phyloP scores from a whole-genome alignment of 805 yeast genomes.

The Saccharomycopsis sp. region DNA sequence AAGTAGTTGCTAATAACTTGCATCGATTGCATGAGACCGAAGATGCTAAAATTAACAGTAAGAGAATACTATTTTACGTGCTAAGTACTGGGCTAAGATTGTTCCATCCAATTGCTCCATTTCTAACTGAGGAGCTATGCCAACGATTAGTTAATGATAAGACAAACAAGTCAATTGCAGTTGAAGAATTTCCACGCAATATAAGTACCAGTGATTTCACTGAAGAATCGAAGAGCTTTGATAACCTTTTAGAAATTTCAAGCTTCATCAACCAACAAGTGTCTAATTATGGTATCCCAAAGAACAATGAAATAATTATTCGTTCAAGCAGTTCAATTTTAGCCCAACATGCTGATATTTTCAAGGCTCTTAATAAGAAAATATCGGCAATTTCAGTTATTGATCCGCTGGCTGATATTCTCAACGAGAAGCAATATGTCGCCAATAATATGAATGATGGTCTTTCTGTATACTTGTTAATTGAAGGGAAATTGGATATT shows the following conservation, averaged over 20 bases:
- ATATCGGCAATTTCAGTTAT: slow-evolving; percentile 1
- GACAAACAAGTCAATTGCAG: slow-evolving; percentile 51
- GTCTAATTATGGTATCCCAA: slow-evolving; percentile 79
- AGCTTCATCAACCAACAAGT: slow-evolving; percentile 86
- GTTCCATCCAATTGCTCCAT: slow-evolving; percentile 98
- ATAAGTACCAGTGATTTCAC: not conserved
- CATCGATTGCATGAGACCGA: slow-evolving; percentile 43
- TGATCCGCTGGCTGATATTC: slow-evolving; percentile 5
- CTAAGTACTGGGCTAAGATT: slow-evolving; percentile 82
- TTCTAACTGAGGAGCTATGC: slow-evolving; percentile 95
- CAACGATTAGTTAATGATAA: slow-evolving; percentile 90
- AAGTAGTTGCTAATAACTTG: slow-evolving; percentile 88
- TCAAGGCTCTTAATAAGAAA: not conserved
- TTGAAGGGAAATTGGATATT: slow-evolving; percentile 88
- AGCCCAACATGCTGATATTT: not conserved
- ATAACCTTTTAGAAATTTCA: slow-evolving; percentile 74
- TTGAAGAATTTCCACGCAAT: slow-evolving; percentile 8
- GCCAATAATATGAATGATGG: not conserved
- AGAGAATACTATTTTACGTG: slow-evolving; percentile 86
- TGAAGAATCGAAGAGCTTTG: slow-evolving; percentile 37
- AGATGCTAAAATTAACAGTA: slow-evolving; percentile 39
- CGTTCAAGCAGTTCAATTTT: slow-evolving; percentile 30
- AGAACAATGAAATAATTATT: slow-evolving; percentile 79
- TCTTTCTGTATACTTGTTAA: slow-evolving; percentile 46
- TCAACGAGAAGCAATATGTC: slow-evolving; percentile 8